Evolutionary conservation across 2,329 filamentous ascomycete genomes (phyloP).

Genomic region (Pseudocercospora cruenta): DNA sequence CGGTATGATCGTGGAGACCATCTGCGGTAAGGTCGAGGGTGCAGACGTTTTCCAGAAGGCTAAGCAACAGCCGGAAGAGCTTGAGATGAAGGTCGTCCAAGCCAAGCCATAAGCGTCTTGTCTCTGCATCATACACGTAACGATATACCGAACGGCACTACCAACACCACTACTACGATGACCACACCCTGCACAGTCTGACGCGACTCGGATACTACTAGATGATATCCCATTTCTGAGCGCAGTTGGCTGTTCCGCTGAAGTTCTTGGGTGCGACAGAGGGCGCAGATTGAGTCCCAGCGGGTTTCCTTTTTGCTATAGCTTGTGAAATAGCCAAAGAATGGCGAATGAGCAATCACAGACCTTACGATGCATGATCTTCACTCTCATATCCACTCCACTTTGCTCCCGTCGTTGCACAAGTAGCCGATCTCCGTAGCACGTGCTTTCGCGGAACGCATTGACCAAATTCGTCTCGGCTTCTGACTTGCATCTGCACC

Average conservation of each 20-base stretch:
- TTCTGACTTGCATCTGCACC: constrained; percentile 5
- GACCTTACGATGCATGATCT: not conserved
- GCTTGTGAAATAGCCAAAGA: constrained; percentile 14
- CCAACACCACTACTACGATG: not conserved
- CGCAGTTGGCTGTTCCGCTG: constrained; percentile 12
- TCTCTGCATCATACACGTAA: constrained; percentile 7
- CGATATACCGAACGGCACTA: not conserved
- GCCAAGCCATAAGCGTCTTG: constrained; percentile 37
- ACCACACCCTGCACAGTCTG: constrained; percentile 6
- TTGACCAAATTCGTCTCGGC: not conserved
- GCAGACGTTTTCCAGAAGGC: constrained; percentile 49
- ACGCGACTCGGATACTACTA: constrained; percentile 15
- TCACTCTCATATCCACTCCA: not conserved
- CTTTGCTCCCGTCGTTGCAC: not conserved
- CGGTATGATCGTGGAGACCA: constrained; percentile 76
- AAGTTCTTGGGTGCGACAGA: constrained; percentile 6
- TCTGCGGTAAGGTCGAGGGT: constrained; percentile 56
- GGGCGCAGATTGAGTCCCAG: constrained; percentile 2
- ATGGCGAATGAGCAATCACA: constrained; percentile 14
- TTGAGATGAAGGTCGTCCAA: constrained; percentile 41
- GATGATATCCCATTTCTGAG: constrained; percentile 24
- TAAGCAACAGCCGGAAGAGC: constrained; percentile 36
- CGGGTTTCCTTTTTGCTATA: constrained; percentile 8
- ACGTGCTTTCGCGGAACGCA: constrained; percentile 15
- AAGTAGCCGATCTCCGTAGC: not conserved